Conservation (phyloP, 2,329 filamentous ascomycete species). For the Talaromyces sp. region DNA sequence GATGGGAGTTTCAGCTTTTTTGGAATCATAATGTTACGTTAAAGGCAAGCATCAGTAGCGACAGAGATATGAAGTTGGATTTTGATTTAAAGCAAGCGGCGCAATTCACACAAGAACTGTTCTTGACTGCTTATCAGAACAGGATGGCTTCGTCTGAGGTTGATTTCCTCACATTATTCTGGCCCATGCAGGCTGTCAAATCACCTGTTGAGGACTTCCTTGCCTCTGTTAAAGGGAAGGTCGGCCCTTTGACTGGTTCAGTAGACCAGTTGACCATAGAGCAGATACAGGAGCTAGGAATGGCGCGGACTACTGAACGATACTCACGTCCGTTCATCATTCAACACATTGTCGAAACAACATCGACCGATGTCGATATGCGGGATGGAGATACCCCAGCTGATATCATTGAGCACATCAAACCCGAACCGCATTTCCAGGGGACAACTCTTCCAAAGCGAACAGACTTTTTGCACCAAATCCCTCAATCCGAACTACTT, state of each 20-base stretch:
- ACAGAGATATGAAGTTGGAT: background rate
- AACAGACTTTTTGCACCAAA: constrained; percentile 32
- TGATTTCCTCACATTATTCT: constrained; percentile 26
- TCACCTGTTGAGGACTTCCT: constrained; percentile 22
- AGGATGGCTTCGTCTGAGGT: constrained; percentile 19
- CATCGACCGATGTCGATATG: constrained; percentile 11
- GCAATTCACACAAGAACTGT: constrained; percentile 21
- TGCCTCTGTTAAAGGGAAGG: constrained; percentile 19
- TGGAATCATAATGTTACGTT: constrained; percentile 29
- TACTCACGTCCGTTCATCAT: constrained; percentile 21
- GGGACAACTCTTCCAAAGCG: constrained; percentile 31
- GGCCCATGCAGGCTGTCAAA: constrained; percentile 18
- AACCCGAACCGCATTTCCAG: constrained; percentile 24
- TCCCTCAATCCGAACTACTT: constrained; percentile 19
- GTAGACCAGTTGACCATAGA: background rate
- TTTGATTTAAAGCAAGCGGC: constrained; percentile 17
- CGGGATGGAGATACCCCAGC: background rate
- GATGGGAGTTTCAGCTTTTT: constrained; percentile 27
- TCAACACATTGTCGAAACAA: constrained; percentile 21
- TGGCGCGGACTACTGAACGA: constrained; percentile 21
- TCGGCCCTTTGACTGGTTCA: constrained; percentile 1
- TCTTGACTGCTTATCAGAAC: constrained; percentile 23
- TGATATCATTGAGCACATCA: background rate
- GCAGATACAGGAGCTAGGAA: constrained; percentile 19
- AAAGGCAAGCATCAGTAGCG: constrained; percentile 20